Percentiles rank a stretch among this genome's conserved stretches.
These are phyloP conservation scores for Solanum chmielewskii DNA, from an alignment of 257 asterid genomes.

Conservation along the genomic window DNA sequence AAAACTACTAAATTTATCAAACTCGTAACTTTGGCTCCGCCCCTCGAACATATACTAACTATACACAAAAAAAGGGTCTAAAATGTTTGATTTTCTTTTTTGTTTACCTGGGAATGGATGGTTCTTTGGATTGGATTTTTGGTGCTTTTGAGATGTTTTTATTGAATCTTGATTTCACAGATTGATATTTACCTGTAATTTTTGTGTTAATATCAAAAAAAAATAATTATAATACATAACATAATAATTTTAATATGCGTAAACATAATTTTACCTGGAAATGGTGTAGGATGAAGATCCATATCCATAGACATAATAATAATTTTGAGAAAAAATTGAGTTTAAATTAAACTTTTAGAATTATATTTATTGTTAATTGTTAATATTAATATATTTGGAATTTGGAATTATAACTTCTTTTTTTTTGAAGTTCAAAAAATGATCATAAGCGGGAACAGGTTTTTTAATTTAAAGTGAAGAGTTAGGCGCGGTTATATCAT, in stretches of 20 bases:
- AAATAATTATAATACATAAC: neutral
- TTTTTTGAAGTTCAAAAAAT: neutral
- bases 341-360: neutral
- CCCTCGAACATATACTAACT: neutral
- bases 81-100: neutral
- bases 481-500: neutral
- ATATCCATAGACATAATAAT: constrained; percentile 5
- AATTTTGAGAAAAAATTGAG: neutral
- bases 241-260: constrained; percentile 33
- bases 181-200: constrained; percentile 30
- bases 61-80: neutral
- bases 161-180: constrained; percentile 14
- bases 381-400: neutral
- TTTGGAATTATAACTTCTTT: neutral
- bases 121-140: constrained; percentile 15
- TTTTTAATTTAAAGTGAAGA: neutral
- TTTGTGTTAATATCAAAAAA: neutral
- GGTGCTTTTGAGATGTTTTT: constrained; percentile 22
- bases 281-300: constrained; percentile 50
- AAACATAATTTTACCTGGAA: neutral
- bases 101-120: constrained; percentile 24
- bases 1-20: neutral
- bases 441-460: constrained; percentile 30
- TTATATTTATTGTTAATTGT: neutral
- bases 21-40: neutral